phyloP scores from a whole-genome alignment of 345 rosid genomes.

The Eucalyptus grandis region DNA sequence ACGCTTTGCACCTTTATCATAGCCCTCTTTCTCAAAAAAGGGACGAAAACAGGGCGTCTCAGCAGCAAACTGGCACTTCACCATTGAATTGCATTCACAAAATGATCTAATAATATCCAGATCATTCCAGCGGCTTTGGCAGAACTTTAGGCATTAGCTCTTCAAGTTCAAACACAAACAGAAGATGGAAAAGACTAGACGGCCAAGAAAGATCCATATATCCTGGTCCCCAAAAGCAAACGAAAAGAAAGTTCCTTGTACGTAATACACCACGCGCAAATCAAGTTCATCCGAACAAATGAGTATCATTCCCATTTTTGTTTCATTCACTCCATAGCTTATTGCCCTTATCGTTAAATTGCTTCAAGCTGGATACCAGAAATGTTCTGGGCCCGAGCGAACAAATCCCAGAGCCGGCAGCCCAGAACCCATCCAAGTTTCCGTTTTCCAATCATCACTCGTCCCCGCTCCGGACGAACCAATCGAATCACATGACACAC shows the following conservation, averaged over 20 bases:
- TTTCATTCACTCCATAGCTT: not conserved
- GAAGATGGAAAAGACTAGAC: not conserved
- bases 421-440: not conserved
- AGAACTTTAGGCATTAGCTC: not conserved
- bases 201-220: too few species aligned
- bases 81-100: not conserved
- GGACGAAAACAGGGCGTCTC: not conserved
- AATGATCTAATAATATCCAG: not conserved
- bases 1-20: not conserved
- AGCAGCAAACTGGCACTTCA: not conserved
- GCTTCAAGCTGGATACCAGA: not conserved
- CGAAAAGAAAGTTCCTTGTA: too few species aligned
- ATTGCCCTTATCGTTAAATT: not conserved
- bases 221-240: too few species aligned
- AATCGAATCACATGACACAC: not conserved
- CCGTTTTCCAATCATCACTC: not conserved
- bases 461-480: not conserved
- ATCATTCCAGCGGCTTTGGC: not conserved
- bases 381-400: not conserved
- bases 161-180: not conserved
- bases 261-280: too few species aligned
- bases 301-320: not conserved
- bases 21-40: not conserved
- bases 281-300: not conserved
- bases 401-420: not conserved